Conservation (phyloP, 2,329 filamentous ascomycete genomes). For the Epichloe typhina region DNA sequence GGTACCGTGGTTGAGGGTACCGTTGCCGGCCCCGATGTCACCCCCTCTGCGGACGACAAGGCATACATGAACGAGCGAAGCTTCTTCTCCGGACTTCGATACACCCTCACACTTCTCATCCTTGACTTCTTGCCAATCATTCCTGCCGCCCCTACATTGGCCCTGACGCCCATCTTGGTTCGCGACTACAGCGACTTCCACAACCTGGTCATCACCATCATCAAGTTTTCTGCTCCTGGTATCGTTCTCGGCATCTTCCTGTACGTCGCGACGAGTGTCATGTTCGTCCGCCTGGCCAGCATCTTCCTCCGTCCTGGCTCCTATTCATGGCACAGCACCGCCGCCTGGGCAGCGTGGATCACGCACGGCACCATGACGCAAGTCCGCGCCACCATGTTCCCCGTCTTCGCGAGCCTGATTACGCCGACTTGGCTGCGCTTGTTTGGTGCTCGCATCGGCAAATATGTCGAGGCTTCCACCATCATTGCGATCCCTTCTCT, state of each 20-base stretch:
- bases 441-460: conserved; percentile 9
- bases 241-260: conserved; percentile 5
- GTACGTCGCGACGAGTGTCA: not conserved
- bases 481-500: conserved; percentile 10
- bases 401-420: conserved; percentile 11
- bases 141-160: conserved; percentile 4
- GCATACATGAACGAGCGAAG: not conserved
- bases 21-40: conserved; percentile 2
- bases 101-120: conserved; percentile 6
- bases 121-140: conserved; percentile 9
- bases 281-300: conserved; percentile 6
- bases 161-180: conserved; percentile 6
- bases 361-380: conserved; percentile 9
- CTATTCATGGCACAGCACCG: conserved; percentile 10
- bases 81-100: conserved; percentile 4
- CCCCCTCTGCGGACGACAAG: conserved; percentile 1
- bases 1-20: conserved; percentile 8
- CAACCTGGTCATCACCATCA: conserved; percentile 1
- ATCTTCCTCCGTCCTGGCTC: conserved; percentile 7
- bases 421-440: conserved; percentile 10
- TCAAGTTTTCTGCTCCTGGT: conserved; percentile 6
- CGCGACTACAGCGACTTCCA: conserved; percentile 7
- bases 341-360: conserved; percentile 11
- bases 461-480: conserved; percentile 10
- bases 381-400: conserved; percentile 6